These are phyloP conservation scores for Alternaria viburni DNA, from an alignment of 2,329 filamentous ascomycete genomes.

Conservation along the genomic window DNA sequence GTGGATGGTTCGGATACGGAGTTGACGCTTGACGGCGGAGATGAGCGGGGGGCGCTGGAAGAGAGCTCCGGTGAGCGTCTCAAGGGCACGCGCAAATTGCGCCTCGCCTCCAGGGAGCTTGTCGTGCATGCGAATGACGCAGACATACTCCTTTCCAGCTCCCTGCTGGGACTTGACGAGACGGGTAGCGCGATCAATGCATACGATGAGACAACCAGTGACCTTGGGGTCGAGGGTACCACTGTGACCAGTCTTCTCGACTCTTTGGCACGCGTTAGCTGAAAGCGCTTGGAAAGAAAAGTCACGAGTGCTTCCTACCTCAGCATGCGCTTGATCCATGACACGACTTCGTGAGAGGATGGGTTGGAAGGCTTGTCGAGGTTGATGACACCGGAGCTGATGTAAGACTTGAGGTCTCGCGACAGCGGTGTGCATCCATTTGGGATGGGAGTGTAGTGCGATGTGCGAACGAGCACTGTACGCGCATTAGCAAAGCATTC, in stretches of 20 bases:
- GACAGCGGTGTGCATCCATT: conserved; percentile 89
- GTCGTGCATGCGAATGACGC: conserved; percentile 92
- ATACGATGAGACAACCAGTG: conserved; percentile 92
- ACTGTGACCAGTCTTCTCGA: conserved; percentile 97
- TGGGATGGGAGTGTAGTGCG: conserved; percentile 96
- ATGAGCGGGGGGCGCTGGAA: conserved; percentile 98
- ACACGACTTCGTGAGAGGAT: conserved; percentile 97
- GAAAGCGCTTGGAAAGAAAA: not conserved
- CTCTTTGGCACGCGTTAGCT: conserved; percentile 56
- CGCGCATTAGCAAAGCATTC: conserved; percentile 28
- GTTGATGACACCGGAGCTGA: conserved; percentile 98
- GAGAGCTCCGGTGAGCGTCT: conserved; percentile 93
- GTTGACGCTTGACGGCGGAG: conserved; percentile 97
- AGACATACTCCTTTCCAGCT: conserved; percentile 98
- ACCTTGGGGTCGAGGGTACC: conserved; percentile 98
- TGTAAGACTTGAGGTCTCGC: conserved; percentile 95
- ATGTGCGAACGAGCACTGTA: conserved; percentile 86
- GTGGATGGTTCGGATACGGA: conserved; percentile 97
- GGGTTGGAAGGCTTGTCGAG: conserved; percentile 97
- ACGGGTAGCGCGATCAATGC: conserved; percentile 94
- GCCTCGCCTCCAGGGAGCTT: conserved; percentile 92
- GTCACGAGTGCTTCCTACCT: conserved; percentile 60
- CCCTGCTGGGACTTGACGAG: conserved; percentile 99
- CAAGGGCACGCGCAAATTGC: conserved; percentile 89
- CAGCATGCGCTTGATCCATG: conserved; percentile 98